phyloP scores from a whole-genome alignment of 2,329 filamentous ascomycete genomes.

The Scytalidium sp. region DNA sequence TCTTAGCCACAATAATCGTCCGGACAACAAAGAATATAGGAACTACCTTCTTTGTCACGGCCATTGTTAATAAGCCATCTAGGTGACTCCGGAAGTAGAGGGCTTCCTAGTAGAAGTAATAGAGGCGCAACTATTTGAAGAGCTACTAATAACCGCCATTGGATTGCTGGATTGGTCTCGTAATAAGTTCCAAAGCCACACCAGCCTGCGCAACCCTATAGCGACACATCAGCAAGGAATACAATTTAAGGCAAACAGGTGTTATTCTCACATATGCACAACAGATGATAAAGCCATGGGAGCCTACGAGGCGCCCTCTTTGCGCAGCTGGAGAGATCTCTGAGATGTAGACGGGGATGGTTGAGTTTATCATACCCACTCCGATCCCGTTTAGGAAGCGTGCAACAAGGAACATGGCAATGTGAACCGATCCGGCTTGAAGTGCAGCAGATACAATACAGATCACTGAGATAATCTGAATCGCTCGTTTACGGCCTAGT shows the following conservation, averaged over 20 bases:
- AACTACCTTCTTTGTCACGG: conserved; percentile 19
- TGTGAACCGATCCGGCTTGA: conserved; percentile 17
- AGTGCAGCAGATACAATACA: conserved; percentile 16
- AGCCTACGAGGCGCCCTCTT: conserved; percentile 29
- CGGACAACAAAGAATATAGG: too few relatives aligned
- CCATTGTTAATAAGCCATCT: conserved; percentile 30
- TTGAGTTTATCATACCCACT: conserved; percentile 17
- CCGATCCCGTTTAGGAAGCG: conserved; percentile 20
- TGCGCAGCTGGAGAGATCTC: conserved; percentile 29
- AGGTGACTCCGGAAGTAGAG: conserved; percentile 25
- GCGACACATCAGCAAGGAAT: background rate
- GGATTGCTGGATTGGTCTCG: conserved; percentile 15
- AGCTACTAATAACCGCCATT: conserved; percentile 22
- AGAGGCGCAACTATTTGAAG: conserved; percentile 20
- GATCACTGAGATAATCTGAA: conserved; percentile 14
- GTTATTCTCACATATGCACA: conserved; percentile 18
- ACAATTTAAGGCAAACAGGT: background rate
- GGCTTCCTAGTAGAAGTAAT: conserved; percentile 18
- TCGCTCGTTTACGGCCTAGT: conserved; percentile 16
- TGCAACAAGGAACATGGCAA: conserved; percentile 19
- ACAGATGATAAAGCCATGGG: conserved; percentile 26
- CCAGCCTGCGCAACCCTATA: conserved; percentile 14
- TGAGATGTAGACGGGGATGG: conserved; percentile 31
- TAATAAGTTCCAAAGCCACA: conserved; percentile 26
- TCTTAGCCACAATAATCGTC: too few relatives aligned